Conservation (phyloP, 768 basidiomycete genomes). For the Mycena venus region DNA sequence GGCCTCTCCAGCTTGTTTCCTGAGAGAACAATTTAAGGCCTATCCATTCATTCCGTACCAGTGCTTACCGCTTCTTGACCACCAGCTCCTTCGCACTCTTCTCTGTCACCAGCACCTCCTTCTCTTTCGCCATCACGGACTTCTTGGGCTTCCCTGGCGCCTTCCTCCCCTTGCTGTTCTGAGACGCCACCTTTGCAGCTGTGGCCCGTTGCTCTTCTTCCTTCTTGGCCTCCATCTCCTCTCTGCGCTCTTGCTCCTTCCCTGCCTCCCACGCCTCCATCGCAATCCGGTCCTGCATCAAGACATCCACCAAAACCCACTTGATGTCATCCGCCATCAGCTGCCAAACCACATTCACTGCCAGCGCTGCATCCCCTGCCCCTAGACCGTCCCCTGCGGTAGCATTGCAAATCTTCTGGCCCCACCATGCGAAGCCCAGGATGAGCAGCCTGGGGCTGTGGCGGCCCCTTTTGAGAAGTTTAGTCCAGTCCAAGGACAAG, state of each 20-base stretch:
- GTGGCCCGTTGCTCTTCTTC: no score
- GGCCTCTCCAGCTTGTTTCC: no score
- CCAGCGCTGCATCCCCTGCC: not conserved
- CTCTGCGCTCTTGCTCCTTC: not conserved
- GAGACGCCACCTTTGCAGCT: not conserved
- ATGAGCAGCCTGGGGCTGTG: not conserved
- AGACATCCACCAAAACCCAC: not conserved
- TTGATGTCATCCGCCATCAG: not conserved
- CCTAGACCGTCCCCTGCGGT: not conserved
- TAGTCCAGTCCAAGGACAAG: not conserved
- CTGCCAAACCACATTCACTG: not conserved
- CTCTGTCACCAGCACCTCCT: no score
- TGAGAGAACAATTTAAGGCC: no score
- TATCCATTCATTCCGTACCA: no score
- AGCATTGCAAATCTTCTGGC: not conserved
- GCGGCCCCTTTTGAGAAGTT: not conserved
- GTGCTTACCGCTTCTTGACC: no score
- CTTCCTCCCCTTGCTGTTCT: not conserved
- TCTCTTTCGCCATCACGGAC: no score
- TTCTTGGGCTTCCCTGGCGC: not conserved
- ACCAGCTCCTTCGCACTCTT: no score
- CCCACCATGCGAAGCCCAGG: slow-evolving; percentile 6
- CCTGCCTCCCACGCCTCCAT: not conserved
- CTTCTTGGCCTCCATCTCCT: not conserved
- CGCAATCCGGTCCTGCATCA: not conserved